These are phyloP conservation scores for Venturia aucupariae DNA, from an alignment of 2,329 filamentous ascomycete species.

Conservation along the genomic window DNA sequence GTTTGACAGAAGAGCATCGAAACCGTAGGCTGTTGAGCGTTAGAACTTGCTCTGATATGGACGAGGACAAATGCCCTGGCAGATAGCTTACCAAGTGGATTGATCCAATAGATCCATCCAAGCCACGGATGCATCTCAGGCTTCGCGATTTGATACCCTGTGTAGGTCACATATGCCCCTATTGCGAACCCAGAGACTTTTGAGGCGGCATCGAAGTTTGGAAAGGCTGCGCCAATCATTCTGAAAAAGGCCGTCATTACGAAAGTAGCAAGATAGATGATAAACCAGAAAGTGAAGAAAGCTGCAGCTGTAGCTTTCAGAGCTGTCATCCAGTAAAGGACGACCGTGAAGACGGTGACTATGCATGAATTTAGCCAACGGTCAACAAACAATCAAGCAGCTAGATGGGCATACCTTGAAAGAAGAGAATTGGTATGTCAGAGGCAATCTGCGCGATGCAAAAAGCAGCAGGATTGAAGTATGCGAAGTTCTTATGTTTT, in stretches of 20 bases:
- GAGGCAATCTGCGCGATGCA: constrained; percentile 20
- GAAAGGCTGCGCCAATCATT: constrained; percentile 27
- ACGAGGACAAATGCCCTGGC: not conserved
- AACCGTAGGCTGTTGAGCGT: constrained; percentile 22
- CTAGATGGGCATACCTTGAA: constrained; percentile 34
- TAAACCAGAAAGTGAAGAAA: constrained; percentile 40
- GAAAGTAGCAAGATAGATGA: constrained; percentile 35
- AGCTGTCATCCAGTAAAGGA: constrained; percentile 42
- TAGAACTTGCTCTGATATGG: constrained; percentile 21
- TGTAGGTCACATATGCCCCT: constrained; percentile 23
- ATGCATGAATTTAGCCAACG: not conserved
- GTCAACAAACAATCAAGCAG: constrained; percentile 36
- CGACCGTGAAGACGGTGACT: constrained; percentile 40
- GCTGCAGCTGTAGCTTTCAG: constrained; percentile 35
- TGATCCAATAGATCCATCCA: constrained; percentile 17
- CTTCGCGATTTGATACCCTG: constrained; percentile 26
- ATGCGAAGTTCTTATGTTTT: constrained; percentile 59
- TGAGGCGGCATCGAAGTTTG: constrained; percentile 21
- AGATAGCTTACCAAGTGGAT: not conserved
- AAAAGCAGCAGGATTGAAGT: constrained; percentile 56
- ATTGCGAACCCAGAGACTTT: constrained; percentile 24
- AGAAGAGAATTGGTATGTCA: constrained; percentile 38
- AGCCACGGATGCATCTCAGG: constrained; percentile 21
- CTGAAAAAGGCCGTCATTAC: constrained; percentile 39
- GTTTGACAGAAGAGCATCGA: constrained; percentile 34